A percentile compares a stretch with the other conserved stretches of the same genome.
These are phyloP conservation scores for Colletotrichum destructivum DNA, from an alignment of 2,329 filamentous ascomycete genomes.

Conservation along the genomic window DNA sequence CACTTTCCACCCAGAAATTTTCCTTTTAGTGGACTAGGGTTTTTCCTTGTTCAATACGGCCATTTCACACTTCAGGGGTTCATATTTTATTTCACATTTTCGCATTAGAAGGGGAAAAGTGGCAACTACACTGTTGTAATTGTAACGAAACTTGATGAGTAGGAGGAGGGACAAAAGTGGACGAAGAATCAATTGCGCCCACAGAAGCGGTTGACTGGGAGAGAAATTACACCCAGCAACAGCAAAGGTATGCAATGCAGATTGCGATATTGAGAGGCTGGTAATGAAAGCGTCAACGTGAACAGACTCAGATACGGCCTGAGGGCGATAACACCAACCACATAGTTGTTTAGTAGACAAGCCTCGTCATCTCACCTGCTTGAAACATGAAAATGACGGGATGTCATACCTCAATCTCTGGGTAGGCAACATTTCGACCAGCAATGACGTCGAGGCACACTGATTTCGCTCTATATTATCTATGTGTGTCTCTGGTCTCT, in stretches of 20 bases:
- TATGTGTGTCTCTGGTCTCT: neutral
- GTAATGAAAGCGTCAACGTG: neutral
- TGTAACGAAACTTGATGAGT: conserved; percentile 42
- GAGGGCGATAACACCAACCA: neutral
- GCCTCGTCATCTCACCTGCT: neutral
- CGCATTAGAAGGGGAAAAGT: conserved; percentile 42
- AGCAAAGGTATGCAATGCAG: neutral
- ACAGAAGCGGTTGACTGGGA: conserved; percentile 12
- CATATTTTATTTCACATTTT: neutral
- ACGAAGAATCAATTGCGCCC: conserved; percentile 12
- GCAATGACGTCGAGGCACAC: neutral
- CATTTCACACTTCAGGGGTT: conserved; percentile 13
- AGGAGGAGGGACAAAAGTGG: conserved; percentile 6
- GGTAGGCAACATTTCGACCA: neutral
- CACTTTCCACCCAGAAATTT: neutral
- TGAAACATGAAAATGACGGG: neutral
- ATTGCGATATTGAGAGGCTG: neutral
- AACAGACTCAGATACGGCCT: neutral
- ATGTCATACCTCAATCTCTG: neutral
- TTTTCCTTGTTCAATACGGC: neutral
- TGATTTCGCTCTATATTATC: neutral
- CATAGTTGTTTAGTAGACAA: neutral
- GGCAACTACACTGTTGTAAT: conserved; percentile 44
- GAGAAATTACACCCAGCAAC: conserved; percentile 15
- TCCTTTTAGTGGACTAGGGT: neutral